Percentiles rank a stretch among this genome's conserved stretches.
Evolutionary conservation across 2,329 filamentous ascomycete genomes (phyloP).

Genomic region (Aspergillus eucalypticola): DNA sequence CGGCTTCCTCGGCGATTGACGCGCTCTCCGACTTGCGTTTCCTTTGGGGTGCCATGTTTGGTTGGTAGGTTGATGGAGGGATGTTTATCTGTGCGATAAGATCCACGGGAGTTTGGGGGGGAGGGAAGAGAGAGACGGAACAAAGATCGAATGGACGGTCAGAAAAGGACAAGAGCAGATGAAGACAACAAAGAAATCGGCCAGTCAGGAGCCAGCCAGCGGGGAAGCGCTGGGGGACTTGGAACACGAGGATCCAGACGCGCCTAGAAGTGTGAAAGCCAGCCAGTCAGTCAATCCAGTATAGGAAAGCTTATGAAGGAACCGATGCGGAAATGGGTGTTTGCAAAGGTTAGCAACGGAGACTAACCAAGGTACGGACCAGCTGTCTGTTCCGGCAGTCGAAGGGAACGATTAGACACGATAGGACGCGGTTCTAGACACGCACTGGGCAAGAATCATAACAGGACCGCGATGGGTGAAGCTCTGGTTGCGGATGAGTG

Average conservation of each 20-base stretch:
- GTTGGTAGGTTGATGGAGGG: conserved; percentile 2
- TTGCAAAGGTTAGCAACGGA: neutral
- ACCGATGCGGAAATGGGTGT: neutral
- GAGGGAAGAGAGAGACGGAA: conserved; percentile 2
- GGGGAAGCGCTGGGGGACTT: neutral
- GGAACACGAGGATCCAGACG: conserved; percentile 13
- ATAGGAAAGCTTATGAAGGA: neutral
- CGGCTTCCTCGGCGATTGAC: conserved; percentile 19
- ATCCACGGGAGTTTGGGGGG: conserved; percentile 1
- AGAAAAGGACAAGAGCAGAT: conserved; percentile 6
- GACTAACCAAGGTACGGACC: neutral
- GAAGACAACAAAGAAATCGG: neutral
- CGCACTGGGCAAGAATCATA: neutral
- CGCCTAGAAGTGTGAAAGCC: conserved; percentile 11
- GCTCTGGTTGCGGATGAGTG: conserved; percentile 10
- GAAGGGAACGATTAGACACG: neutral
- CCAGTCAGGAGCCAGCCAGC: conserved; percentile 12
- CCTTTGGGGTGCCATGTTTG: conserved; percentile 13
- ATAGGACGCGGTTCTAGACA: neutral
- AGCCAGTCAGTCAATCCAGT: neutral
- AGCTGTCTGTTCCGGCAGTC: neutral
- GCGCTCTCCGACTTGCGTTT: conserved; percentile 33
- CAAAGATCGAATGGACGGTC: conserved; percentile 1
- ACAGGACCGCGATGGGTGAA: neutral
- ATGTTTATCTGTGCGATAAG: conserved; percentile 4